Percentiles rank a stretch among this genome's conserved stretches.
phyloP scores from a whole-genome alignment of 2,329 filamentous ascomycete species.

The Pyricularia sp. region DNA sequence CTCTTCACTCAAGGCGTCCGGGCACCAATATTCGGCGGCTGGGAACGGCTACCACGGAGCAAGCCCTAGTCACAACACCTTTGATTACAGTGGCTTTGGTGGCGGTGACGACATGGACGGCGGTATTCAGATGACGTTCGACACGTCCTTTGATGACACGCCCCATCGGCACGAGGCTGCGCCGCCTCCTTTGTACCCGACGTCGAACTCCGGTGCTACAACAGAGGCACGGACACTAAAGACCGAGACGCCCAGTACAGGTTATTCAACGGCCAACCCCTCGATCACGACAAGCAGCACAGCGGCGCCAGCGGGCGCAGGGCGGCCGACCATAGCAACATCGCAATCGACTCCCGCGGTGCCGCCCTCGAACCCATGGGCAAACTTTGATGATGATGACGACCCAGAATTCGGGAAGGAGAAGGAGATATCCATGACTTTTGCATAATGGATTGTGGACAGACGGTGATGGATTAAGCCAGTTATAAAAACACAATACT shows the following conservation, averaged over 20 bases:
- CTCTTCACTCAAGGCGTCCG: conserved; percentile 10
- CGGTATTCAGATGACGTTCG: conserved; percentile 60
- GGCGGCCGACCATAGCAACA: conserved; percentile 31
- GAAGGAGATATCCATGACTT: conserved; percentile 72
- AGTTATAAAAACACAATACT: background rate
- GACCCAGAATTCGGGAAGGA: conserved; percentile 64
- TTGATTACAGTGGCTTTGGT: conserved; percentile 14
- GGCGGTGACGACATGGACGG: conserved; percentile 28
- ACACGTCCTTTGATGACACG: conserved; percentile 45
- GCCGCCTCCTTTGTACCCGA: background rate
- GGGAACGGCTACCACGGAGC: conserved; percentile 7
- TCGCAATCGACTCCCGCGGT: conserved; percentile 42
- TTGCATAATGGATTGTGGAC: conserved; percentile 44
- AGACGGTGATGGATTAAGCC: background rate
- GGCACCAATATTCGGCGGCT: conserved; percentile 5
- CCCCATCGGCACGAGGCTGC: background rate
- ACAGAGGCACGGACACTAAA: conserved; percentile 13
- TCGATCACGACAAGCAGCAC: background rate
- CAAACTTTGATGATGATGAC: conserved; percentile 47
- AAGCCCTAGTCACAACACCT: conserved; percentile 7
- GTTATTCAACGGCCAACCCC: background rate
- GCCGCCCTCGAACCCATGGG: conserved; percentile 56
- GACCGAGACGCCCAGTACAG: conserved; percentile 12
- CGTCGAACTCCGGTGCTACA: conserved; percentile 15
- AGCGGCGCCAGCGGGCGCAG: background rate